Evolutionary conservation across 2,329 filamentous ascomycete genomes (phyloP).

Genomic region (Ceratocystis alfenasii): DNA sequence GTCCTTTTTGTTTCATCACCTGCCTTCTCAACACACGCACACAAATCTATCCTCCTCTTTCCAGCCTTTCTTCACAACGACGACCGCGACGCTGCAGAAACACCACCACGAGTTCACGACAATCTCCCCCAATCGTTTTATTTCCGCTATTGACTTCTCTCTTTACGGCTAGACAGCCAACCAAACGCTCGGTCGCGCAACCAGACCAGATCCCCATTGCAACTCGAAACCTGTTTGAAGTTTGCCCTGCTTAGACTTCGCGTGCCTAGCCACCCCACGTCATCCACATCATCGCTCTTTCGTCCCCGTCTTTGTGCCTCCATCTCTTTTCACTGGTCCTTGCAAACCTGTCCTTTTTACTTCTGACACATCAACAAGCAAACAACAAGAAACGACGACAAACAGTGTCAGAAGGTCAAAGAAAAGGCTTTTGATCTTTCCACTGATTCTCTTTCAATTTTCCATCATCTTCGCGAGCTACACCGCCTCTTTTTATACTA

Average conservation of each 20-base stretch:
- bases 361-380: background rate
- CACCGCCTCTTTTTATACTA: background rate
- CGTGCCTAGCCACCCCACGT: background rate
- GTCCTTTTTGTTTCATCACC: background rate
- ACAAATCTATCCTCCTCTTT: no score
- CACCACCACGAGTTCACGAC: background rate
- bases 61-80: background rate
- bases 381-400: background rate
- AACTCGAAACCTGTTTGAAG: background rate
- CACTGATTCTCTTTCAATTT: background rate
- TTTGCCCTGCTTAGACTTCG: no score
- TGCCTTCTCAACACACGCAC: no score
- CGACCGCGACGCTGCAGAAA: background rate
- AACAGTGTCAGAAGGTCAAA: background rate
- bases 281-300: background rate
- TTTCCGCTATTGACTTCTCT: background rate
- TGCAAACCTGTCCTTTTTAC: background rate
- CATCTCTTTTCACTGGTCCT: background rate
- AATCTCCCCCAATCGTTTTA: background rate
- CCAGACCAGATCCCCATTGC: background rate
- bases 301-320: no score
- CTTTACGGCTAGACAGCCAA: background rate
- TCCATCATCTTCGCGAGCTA: background rate
- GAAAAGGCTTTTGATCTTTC: background rate
- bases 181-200: background rate